These are phyloP conservation scores for Drosera spatulata DNA, from an alignment of 179 eudicot species.

Conservation along the genomic window DNA sequence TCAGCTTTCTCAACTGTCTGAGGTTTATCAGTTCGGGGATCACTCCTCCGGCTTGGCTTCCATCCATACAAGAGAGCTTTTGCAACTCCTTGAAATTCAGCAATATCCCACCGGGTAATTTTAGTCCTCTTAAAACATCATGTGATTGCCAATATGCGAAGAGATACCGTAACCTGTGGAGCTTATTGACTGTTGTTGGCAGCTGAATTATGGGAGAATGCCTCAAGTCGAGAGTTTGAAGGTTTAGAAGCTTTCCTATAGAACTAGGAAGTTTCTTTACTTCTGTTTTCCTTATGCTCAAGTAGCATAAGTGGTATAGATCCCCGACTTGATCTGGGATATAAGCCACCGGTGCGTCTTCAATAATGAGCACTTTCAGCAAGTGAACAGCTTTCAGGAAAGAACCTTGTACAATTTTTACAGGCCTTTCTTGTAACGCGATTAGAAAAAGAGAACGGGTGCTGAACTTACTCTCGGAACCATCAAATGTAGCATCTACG, in stretches of 20 bases:
- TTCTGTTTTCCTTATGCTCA: no score
- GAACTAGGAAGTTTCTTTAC: conserved; percentile 13
- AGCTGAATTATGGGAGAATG: neutral
- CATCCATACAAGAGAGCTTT: neutral
- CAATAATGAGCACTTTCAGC: conserved; percentile 19
- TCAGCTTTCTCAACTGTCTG: neutral
- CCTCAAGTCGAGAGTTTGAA: conserved; percentile 14
- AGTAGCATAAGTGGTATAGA: conserved; percentile 15
- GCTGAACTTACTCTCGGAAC: neutral
- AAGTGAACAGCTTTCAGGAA: conserved; percentile 1
- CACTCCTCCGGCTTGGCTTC: neutral
- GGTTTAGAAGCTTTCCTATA: conserved; percentile 19
- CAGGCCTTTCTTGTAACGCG: neutral
- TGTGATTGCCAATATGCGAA: neutral
- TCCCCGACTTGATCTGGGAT: conserved; percentile 14
- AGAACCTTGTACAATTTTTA: neutral
- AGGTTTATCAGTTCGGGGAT: neutral
- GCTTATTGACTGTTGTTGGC: neutral
- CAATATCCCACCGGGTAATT: neutral
- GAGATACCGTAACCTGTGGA: neutral
- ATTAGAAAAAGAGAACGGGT: neutral
- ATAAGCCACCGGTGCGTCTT: conserved; percentile 8
- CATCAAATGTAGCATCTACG: neutral
- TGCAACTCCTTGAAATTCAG: neutral
- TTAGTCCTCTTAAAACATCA: neutral